Base-by-base conservation (phyloP, 2,329 filamentous ascomycete species). In the Xylariaceae sp. region DNA sequence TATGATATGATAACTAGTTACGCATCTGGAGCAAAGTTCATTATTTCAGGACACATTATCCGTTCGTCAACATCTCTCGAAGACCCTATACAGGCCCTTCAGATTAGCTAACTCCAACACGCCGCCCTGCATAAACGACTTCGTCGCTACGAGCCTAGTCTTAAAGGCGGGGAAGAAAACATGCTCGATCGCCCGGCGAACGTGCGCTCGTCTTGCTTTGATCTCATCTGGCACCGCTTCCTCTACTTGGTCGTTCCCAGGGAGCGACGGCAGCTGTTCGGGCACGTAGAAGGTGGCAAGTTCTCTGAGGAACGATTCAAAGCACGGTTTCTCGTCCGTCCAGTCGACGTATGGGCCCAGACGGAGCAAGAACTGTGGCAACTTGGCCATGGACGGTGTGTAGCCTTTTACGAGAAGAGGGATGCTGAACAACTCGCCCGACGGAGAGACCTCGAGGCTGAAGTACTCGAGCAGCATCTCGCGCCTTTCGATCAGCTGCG, bases 381-480 rank as follows among this genome's bases (percentile, higher is more conserved):
- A 78, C 70, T 97, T 99, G 15, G 85, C 86, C 54, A 97, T 74
- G 5, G 85, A 84, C 0, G 94, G 95, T 7, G 83, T 87, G 68
- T 99, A 99, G 0, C 90, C 91, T 71, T 92, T 96, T 43, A 95
- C 71, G 34, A 99, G 76, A 8, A 99, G 76, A 0, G 94, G 95
- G 15, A 99, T 86, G 29, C 84, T 84, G 44, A 86, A 71, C 2
- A 99, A 76, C 49, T 92, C 82, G 12, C 92, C 92, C 0, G 87
- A 77, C 1, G 85, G 82, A 0, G 88, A 88, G 34, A 99, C 84
- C 51, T 92, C 85, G 42, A 99, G 74, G 1, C 86, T 87, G 70
- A 99, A 97, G 71, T 99, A 99, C 70, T 99, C 94, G 2, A 81
- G 76, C 1, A 99, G 80, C 89, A 99, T 95, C 64, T 92, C 87